Evolutionary conservation across 352 stramenopile species (phyloP).

Genomic region (Pythium insidiosum): DNA sequence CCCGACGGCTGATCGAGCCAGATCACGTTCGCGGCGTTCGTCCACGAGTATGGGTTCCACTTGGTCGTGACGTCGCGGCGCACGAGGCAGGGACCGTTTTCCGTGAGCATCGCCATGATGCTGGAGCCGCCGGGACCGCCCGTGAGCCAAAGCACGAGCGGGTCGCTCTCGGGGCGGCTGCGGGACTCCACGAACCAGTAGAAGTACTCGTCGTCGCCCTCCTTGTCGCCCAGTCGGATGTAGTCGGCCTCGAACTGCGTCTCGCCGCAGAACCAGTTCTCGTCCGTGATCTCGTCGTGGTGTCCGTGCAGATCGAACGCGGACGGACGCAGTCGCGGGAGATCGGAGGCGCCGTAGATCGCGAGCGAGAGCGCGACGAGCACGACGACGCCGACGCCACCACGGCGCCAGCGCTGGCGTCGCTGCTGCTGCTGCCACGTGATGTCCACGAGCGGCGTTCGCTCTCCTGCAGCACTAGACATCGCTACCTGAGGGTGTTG

Average conservation of each 20-base stretch:
- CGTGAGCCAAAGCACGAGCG: conserved; percentile 51
- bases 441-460: no score
- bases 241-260: conserved; percentile 35
- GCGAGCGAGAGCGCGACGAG: no score
- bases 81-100: conserved; percentile 43
- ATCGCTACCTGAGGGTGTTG: no score
- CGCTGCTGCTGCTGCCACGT: no score
- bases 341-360: no score
- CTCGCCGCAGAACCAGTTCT: conserved; percentile 23
- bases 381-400: no score
- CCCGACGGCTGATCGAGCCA: conserved; percentile 36
- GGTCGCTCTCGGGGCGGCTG: conserved; percentile 22
- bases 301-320: no score
- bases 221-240: conserved; percentile 34
- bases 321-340: no score
- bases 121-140: conserved; percentile 30
- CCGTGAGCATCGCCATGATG: conserved; percentile 26
- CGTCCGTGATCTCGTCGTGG: conserved; percentile 15
- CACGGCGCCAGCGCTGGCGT: no score
- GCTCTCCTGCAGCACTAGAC: no score
- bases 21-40: conserved; percentile 32
- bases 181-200: conserved; percentile 58
- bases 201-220: conserved; percentile 45
- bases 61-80: conserved; percentile 20
- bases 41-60: conserved; percentile 38